A percentile compares a stretch with the other conserved stretches of the same genome.
Conservation (phyloP, 2,329 filamentous ascomycete species). For the Penicillium sp. region DNA sequence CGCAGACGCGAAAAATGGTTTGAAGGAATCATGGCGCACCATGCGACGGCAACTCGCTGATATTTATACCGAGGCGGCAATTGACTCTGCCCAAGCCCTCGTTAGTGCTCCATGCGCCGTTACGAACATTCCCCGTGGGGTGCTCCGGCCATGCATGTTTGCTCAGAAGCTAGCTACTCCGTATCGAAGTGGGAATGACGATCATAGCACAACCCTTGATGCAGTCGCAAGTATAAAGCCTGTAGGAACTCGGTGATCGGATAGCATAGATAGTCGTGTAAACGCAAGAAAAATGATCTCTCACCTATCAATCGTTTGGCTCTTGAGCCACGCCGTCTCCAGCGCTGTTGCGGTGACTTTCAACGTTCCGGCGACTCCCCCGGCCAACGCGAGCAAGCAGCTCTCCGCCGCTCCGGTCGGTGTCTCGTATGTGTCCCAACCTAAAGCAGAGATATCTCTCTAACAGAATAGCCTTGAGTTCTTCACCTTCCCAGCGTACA, state of each 20-base stretch:
- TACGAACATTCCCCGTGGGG: neutral
- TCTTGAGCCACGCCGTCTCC: neutral
- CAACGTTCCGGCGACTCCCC: constrained; percentile 40
- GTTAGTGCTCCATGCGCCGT: neutral
- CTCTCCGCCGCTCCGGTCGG: constrained; percentile 52
- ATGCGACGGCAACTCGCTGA: neutral
- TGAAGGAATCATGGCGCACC: neutral
- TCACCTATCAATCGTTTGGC: neutral
- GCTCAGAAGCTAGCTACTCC: neutral
- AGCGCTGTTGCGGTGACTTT: constrained; percentile 32
- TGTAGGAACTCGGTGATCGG: neutral
- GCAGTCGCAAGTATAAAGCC: neutral
- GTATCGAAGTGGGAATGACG: neutral
- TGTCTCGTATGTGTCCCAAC: constrained; percentile 46
- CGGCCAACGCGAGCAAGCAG: constrained; percentile 35
- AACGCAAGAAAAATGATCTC: constrained; percentile 1
- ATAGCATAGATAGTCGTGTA: neutral
- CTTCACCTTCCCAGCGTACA: constrained; percentile 61
- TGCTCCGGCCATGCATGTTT: neutral
- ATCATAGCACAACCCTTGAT: neutral
- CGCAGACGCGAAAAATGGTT: neutral
- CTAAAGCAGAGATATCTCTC: neutral
- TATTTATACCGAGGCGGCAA: neutral
- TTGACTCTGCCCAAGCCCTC: neutral
- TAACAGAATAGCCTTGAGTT: constrained; percentile 55